Evolutionary conservation across 176 grass and related monocot genomes (phyloP).

Genomic region (Stipa capillata): DNA sequence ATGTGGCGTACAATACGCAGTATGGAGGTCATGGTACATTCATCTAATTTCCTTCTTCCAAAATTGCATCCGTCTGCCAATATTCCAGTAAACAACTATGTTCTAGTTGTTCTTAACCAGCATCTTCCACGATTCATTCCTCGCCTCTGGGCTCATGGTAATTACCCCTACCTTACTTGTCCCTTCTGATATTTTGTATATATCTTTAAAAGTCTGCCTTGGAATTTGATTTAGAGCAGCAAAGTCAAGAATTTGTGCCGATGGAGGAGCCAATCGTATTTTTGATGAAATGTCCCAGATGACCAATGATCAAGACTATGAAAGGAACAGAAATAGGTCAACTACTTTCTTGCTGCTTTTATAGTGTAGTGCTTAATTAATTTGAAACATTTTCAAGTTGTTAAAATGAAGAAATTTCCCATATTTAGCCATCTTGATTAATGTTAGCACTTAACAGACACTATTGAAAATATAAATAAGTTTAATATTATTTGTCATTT

Average conservation of each 20-base stretch:
- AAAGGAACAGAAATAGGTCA: constrained; percentile 37
- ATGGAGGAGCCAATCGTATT: constrained; percentile 73
- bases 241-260: constrained; percentile 62
- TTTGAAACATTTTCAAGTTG: neutral
- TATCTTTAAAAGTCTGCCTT: constrained; percentile 2
- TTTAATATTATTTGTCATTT: too few relatives aligned
- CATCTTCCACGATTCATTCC: constrained; percentile 55
- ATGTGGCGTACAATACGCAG: constrained; percentile 28
- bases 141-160: constrained; percentile 65
- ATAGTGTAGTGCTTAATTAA: neutral
- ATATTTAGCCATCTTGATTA: neutral
- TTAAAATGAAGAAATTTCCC: neutral
- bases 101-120: constrained; percentile 75
- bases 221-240: constrained; percentile 68
- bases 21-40: constrained; percentile 53
- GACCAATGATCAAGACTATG: constrained; percentile 36
- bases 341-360: constrained; percentile 1
- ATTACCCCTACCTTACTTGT: neutral
- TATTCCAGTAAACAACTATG: constrained; percentile 29
- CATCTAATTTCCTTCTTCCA: constrained; percentile 58
- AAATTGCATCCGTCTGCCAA: constrained; percentile 26
- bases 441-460: neutral
- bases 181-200: neutral
- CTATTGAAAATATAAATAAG: neutral
- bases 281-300: constrained; percentile 68